Evolutionary conservation across 1,284 basidiomycete genomes (phyloP), one percentile per base, ranked within the genome.

Genomic region (Afroboletus lepidellus): DNA sequence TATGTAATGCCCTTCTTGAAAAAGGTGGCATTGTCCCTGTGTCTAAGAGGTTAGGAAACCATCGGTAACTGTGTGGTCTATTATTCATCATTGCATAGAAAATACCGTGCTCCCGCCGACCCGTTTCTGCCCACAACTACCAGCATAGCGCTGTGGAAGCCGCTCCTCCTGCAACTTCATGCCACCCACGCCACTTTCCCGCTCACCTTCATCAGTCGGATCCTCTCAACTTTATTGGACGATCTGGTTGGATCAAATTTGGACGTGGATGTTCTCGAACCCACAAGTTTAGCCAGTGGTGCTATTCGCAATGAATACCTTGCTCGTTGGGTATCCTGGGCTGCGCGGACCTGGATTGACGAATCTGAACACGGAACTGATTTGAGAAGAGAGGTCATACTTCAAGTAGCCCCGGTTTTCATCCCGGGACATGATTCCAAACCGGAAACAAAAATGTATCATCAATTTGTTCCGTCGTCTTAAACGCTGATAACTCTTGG

Each of bases 21-120:
- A 82, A 77, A 63, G 90, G 82, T 15, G 80, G 75, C 8, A 71
- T 95, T 6, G 85, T 96, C 3, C 92, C 93, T 4, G 62, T 88
- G 3, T 87, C 90, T 0, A 87, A 85, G 69, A 92, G 85, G 93
- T 92, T 56, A 58, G 80, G n/a, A 55, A 23, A 38, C 46, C 38
- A 6, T 20, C 34, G 32, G 21, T n/a, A 41, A 41, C 32, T 37
- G 11, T 25, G 7, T 50, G 18, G n/a, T 45, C 27, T 30, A 8
- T 48, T 46, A 48, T 50, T 53, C 54, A 48, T 60, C 48, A 63
- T 36, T 44, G 8, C 20, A 20, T 60, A 90, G 87, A 63, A 90
- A 88, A 71, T 76, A 91, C 41, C 68, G 76, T 48, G 72, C 78
- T 25, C 71, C 76, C 1, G 58, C 62, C 20, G 74, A 75, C 23